These are phyloP conservation scores for Cochlearia excelsa DNA, from an alignment of 345 rosid species.

Conservation along the genomic window DNA sequence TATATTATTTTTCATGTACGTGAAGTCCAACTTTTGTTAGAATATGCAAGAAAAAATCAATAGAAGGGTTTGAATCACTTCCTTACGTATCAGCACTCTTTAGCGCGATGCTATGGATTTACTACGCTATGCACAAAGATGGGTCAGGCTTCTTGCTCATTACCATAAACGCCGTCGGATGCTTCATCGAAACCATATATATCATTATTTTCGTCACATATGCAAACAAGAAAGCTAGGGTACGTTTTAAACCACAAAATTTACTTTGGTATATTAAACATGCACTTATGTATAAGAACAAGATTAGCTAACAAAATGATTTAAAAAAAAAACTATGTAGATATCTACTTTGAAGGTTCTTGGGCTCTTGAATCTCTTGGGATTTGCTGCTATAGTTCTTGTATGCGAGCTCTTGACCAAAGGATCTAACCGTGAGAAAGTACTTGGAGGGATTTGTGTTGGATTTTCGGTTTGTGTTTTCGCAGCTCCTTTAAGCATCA, in stretches of 20 bases:
- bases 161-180: constrained; percentile 61
- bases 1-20: constrained; percentile 5
- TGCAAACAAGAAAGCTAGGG: constrained; percentile 55
- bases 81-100: constrained; percentile 66
- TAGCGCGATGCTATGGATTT: constrained; percentile 64
- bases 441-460: constrained; percentile 56
- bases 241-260: constrained; percentile 21
- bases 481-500: constrained; percentile 59
- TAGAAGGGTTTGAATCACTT: constrained; percentile 64
- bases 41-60: constrained; percentile 61
- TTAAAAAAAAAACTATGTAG: constrained; percentile 32
- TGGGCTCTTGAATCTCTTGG: constrained; percentile 46
- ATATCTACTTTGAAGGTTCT: constrained; percentile 47
- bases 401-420: constrained; percentile 43
- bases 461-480: constrained; percentile 51
- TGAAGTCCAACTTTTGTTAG: constrained; percentile 62
- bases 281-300: no score
- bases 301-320: not conserved
- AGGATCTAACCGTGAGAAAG: constrained; percentile 39
- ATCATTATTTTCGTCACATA: constrained; percentile 52
- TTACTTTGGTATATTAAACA: not conserved
- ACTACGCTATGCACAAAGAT: constrained; percentile 54
- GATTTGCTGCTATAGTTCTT: constrained; percentile 41
- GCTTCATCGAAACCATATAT: constrained; percentile 59
- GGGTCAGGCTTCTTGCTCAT: constrained; percentile 57